A percentile compares a stretch with the other conserved stretches of the same genome.
phyloP scores from a whole-genome alignment of 805 yeast genomes.

The Cyberlindnera galapagoensis region DNA sequence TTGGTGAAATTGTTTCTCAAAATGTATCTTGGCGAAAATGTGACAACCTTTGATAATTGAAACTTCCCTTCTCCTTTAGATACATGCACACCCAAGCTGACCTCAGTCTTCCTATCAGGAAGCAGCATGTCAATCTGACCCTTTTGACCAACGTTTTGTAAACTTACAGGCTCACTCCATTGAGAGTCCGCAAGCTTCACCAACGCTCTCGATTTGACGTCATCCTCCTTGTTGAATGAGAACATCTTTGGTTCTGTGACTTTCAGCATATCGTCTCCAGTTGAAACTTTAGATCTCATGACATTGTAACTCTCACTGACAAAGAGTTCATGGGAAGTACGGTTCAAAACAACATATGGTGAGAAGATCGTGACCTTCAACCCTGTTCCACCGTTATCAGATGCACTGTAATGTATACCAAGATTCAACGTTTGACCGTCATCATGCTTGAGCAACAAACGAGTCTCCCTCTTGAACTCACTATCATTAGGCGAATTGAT shows the following conservation, averaged over 20 bases:
- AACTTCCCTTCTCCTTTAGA: slow-evolving; percentile 85
- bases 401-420: slow-evolving; percentile 53
- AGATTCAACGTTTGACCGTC: slow-evolving; percentile 67
- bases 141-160: slow-evolving; percentile 86
- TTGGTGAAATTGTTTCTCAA: slow-evolving; percentile 55
- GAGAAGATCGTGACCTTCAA: slow-evolving; percentile 65
- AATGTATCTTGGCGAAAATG: slow-evolving; percentile 77
- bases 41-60: slow-evolving; percentile 67
- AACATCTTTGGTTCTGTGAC: slow-evolving; percentile 65
- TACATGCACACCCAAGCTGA: slow-evolving; percentile 68
- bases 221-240: slow-evolving; percentile 61
- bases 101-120: slow-evolving; percentile 49
- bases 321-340: slow-evolving; percentile 62
- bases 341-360: slow-evolving; percentile 79
- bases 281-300: slow-evolving; percentile 36
- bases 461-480: slow-evolving; percentile 50
- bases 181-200: slow-evolving; percentile 62
- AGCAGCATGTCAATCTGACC: slow-evolving; percentile 49
- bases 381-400: slow-evolving; percentile 48
- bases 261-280: slow-evolving; percentile 24
- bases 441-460: slow-evolving; percentile 44
- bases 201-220: slow-evolving; percentile 58
- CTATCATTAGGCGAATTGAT: slow-evolving; percentile 48
- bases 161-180: slow-evolving; percentile 68
- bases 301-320: slow-evolving; percentile 50